phyloP scores from a whole-genome alignment of 139 green algal species.

The Pleodorina starrii region DNA sequence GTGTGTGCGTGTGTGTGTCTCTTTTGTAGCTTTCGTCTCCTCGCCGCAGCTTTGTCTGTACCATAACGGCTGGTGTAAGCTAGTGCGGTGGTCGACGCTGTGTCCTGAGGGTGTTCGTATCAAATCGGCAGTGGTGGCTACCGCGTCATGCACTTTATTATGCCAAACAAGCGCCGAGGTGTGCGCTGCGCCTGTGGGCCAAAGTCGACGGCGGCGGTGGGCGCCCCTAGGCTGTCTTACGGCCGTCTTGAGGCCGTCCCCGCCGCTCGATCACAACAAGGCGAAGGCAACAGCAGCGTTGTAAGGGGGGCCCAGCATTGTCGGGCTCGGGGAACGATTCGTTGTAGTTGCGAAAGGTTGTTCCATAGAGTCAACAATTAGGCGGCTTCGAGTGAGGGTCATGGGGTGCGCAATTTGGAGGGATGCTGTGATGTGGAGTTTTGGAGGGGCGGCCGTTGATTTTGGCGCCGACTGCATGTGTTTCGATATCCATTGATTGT shows the following conservation, averaged over 20 bases:
- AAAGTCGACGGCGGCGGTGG: background rate
- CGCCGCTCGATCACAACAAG: background rate
- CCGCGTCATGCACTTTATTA: conserved; percentile 13
- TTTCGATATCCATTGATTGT: background rate
- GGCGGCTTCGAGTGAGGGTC: too few relatives aligned
- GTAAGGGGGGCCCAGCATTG: background rate
- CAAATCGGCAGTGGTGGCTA: conserved; percentile 6
- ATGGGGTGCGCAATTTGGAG: too few relatives aligned
- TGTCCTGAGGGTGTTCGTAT: background rate
- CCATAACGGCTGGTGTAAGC: conserved; percentile 12
- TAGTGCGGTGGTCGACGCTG: background rate
- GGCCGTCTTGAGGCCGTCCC: background rate
- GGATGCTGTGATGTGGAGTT: too few relatives aligned
- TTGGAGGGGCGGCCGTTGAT: too few relatives aligned
- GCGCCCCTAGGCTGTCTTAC: background rate
- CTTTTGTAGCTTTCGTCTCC: too few relatives aligned
- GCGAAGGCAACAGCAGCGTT: background rate
- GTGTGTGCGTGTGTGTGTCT: background rate
- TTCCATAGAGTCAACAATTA: too few relatives aligned
- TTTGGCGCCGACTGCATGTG: background rate
- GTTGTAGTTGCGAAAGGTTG: background rate
- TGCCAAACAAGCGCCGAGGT: background rate
- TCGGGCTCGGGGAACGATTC: background rate
- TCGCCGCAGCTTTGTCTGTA: conserved; percentile 2
- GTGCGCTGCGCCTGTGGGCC: background rate